These are phyloP conservation scores for Teunomyces aglyptinius DNA, from an alignment of 805 yeast species.

Conservation along the genomic window DNA sequence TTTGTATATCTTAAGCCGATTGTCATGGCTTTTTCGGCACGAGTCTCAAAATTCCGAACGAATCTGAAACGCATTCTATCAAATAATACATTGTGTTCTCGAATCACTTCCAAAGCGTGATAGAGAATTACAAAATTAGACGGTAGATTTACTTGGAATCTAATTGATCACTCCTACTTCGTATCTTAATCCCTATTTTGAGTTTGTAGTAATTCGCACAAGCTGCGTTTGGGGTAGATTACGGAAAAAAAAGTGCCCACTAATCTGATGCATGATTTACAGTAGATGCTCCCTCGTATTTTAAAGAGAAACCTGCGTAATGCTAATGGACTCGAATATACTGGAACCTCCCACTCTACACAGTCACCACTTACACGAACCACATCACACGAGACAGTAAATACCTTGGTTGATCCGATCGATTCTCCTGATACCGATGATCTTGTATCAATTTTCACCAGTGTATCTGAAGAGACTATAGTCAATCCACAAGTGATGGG, in stretches of 20 bases:
- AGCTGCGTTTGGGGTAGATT: not conserved
- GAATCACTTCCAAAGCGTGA: too few relatives aligned
- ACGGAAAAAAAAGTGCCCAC: not conserved
- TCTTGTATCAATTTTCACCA: conserved; percentile 6
- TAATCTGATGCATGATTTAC: not conserved
- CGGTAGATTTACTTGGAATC: too few relatives aligned
- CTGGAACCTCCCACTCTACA: not conserved
- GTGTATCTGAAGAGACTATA: conserved; percentile 19
- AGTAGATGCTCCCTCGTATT: conserved; percentile 1
- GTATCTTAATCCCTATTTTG: not conserved
- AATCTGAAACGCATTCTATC: too few relatives aligned
- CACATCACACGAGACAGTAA: not conserved
- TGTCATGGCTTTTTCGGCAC: too few relatives aligned
- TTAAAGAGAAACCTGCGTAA: not conserved
- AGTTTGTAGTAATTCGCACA: not conserved
- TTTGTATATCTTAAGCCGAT: too few relatives aligned
- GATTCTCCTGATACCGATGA: conserved; percentile 3
- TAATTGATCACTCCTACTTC: too few relatives aligned
- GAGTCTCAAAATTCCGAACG: too few relatives aligned
- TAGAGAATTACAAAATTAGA: too few relatives aligned
- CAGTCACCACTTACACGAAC: not conserved
- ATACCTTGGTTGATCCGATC: not conserved
- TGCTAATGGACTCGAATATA: not conserved
- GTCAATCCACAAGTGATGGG: conserved; percentile 16
- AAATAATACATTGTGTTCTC: too few relatives aligned